Evolutionary conservation across 2,329 filamentous ascomycete genomes (phyloP).

Genomic region (Fusarium bulbicola): DNA sequence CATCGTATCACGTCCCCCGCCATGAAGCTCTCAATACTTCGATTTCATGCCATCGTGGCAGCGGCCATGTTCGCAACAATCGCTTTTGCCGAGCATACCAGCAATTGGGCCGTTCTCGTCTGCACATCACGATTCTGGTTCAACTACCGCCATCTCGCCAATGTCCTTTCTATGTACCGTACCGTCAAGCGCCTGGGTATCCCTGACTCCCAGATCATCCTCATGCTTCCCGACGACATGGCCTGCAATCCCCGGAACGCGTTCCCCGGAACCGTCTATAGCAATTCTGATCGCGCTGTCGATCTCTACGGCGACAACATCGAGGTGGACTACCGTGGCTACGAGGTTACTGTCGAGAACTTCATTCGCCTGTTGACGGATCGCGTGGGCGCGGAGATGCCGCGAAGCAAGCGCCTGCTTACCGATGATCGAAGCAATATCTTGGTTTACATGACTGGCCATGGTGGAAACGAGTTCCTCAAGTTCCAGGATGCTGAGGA

Average conservation of each 20-base stretch:
- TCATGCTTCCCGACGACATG: constrained; percentile 99
- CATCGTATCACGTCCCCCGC: constrained; percentile 8
- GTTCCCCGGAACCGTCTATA: constrained; percentile 97
- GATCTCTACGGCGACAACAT: constrained; percentile 99
- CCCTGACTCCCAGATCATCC: constrained; percentile 97
- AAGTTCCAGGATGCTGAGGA: constrained; percentile 99
- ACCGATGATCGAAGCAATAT: constrained; percentile 98
- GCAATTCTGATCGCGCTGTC: constrained; percentile 93
- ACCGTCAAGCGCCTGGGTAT: constrained; percentile 98
- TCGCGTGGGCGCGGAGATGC: constrained; percentile 92
- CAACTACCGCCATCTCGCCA: constrained; percentile 98
- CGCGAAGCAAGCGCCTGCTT: constrained; percentile 89
- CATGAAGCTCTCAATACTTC: constrained; percentile 62
- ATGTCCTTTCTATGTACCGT: constrained; percentile 95
- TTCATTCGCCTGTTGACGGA: constrained; percentile 97
- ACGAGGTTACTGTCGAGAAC: constrained; percentile 98
- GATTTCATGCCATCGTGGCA: constrained; percentile 59
- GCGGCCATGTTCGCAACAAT: constrained; percentile 57
- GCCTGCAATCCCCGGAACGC: constrained; percentile 98
- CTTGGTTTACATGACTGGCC: constrained; percentile 98
- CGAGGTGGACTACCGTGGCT: constrained; percentile 97
- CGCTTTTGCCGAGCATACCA: constrained; percentile 81
- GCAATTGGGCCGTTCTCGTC: constrained; percentile 99
- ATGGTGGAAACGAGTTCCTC: constrained; percentile 96
- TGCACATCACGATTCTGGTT: constrained; percentile 99